A percentile compares a stretch with the other conserved stretches of the same genome.
These are phyloP conservation scores for Cryptosporidium xiaoi DNA, from an alignment of 169 alveolate genomes.

Conservation along the genomic window DNA sequence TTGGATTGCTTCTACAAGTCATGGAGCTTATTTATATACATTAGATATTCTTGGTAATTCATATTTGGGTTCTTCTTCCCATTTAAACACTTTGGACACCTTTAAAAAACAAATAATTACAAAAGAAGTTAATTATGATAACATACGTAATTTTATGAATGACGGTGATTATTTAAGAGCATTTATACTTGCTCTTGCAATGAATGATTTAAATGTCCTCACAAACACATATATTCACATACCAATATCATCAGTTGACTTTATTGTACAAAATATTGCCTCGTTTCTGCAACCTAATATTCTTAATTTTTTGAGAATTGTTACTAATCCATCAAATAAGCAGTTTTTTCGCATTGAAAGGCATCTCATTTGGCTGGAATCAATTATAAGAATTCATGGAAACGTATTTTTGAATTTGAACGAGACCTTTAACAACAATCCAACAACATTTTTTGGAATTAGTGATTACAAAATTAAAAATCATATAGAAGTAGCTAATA, in stretches of 20 bases:
- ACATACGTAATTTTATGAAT: constrained; percentile 77
- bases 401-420: constrained; percentile 70
- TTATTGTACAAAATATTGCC: constrained; percentile 73
- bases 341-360: constrained; percentile 72
- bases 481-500: not conserved
- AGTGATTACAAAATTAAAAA: not conserved
- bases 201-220: constrained; percentile 83
- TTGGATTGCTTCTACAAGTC: constrained; percentile 81
- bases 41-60: constrained; percentile 73
- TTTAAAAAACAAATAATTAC: constrained; percentile 84
- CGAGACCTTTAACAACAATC: not conserved
- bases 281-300: constrained; percentile 78
- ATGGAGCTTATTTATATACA: constrained; percentile 76
- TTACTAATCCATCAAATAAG: constrained; percentile 65
- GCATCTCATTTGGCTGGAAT: constrained; percentile 76
- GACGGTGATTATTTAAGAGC: constrained; percentile 81
- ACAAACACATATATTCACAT: constrained; percentile 79
- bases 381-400: constrained; percentile 77
- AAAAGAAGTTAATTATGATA: constrained; percentile 81
- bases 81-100: constrained; percentile 62
- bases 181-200: constrained; percentile 83
- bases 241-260: constrained; percentile 77
- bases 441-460: not conserved
- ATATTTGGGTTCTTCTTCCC: constrained; percentile 75
- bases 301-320: constrained; percentile 76